Conservation (phyloP, 352 stramenopile genomes). For the Phytophthora citrophthora region DNA sequence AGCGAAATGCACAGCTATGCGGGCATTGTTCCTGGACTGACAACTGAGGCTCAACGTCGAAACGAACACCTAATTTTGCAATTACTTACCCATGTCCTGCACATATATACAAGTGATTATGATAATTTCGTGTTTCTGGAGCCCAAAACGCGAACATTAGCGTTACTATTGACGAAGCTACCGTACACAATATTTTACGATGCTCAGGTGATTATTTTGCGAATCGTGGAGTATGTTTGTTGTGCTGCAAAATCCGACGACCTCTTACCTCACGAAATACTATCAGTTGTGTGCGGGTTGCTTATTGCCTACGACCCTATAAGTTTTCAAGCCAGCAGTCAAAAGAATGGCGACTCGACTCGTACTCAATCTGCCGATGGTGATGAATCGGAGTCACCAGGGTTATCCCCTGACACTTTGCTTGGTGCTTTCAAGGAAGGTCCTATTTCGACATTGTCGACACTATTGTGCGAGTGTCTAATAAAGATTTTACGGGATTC, state of each 20-base stretch:
- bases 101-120: conserved; percentile 78
- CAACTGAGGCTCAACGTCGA: conserved; percentile 9
- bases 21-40: background rate
- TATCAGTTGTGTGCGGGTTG: conserved; percentile 69
- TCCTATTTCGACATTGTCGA: conserved; percentile 30
- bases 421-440: conserved; percentile 3
- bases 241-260: conserved; percentile 53
- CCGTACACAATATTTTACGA: conserved; percentile 61
- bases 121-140: conserved; percentile 79
- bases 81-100: conserved; percentile 65
- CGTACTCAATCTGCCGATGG: background rate
- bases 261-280: conserved; percentile 57
- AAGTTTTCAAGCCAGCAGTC: background rate
- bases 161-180: conserved; percentile 72
- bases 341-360: background rate
- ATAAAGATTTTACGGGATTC: conserved; percentile 65
- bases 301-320: conserved; percentile 54
- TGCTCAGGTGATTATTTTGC: conserved; percentile 70
- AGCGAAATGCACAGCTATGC: conserved; percentile 24
- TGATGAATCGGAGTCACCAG: background rate
- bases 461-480: conserved; percentile 63
- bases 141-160: conserved; percentile 69
- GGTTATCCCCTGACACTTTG: conserved; percentile 5
- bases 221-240: conserved; percentile 83
- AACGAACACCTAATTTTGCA: conserved; percentile 65